Evolutionary conservation across 116 monocot species (phyloP), one percentile per base, ranked within the genome.

Genomic region (Phalaenopsis hybrid): DNA sequence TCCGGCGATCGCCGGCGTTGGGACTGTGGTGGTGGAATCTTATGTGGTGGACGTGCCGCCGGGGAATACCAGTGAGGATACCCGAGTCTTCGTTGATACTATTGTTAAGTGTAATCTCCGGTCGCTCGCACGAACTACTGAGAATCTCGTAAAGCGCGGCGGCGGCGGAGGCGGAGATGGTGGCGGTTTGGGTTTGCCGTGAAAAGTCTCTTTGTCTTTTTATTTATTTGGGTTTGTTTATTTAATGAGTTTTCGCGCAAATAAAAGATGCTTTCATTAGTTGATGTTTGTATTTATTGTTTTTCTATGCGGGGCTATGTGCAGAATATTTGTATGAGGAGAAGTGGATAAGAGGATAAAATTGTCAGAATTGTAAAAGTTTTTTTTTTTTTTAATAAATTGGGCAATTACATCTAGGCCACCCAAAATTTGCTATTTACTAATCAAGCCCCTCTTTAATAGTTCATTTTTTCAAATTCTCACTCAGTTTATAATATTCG

Each of bases 31-130:
- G 2, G 91, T 96, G 34, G 96, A 96, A 86, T 92, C 92, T 17
- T 96, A 96, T 84, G 92, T 96, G 11, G 96, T 94, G 15, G 94
- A 96, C 80, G 92, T 94, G 79, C 94, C 96, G 59, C 72, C 70
- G 59, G 96, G 94, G 55, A 96, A 94, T 85, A 91, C 92, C 37
- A 51, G 16, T 70, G 94, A 96, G 75, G 96, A 96, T 46, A 96
- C 96, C 18, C 73, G 79, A 3, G 80, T 88, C 31, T 96, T 96
- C 83, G 94, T 88, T 43, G 91, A 96, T 59, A 96, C 94, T 76
- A 96, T 96, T 84, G 94, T 96, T 34, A 83, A 76, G 74, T 92
- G 91, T 70, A 94, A 96, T 83, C 86, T 96, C 20, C 90, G 87
- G 77, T 91, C 91, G 2, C 88, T 96, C 18, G 89, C 88, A 46